phyloP scores from a whole-genome alignment of 2,329 filamentous ascomycete species.

The Ceratocystis variospora region DNA sequence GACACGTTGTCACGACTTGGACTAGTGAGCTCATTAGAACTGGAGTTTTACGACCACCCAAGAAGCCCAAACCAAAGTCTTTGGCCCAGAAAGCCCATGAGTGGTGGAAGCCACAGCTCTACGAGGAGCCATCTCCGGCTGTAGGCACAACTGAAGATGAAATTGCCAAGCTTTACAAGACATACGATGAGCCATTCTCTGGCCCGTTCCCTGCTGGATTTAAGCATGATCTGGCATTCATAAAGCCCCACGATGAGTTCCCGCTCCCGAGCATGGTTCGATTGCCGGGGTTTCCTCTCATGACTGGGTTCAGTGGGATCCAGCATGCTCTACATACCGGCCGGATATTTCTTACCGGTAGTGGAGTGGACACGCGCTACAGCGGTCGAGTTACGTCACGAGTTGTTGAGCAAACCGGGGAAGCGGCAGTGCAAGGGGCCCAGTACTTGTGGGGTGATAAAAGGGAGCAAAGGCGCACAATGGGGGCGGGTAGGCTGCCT shows the following conservation, averaged over 20 bases:
- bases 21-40: constrained; percentile 13
- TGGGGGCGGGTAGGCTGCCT: background rate
- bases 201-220: constrained; percentile 9
- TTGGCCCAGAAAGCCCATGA: background rate
- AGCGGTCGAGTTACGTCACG: background rate
- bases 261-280: background rate
- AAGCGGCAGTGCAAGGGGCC: constrained; percentile 11
- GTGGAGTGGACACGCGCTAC: background rate
- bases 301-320: constrained; percentile 10
- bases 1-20: constrained; percentile 11
- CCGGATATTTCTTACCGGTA: constrained; percentile 9
- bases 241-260: constrained; percentile 1
- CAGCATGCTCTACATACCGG: constrained; percentile 5
- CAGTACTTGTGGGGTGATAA: constrained; percentile 13
- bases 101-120: background rate
- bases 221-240: constrained; percentile 8
- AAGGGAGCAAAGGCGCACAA: constrained; percentile 1
- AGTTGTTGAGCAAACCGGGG: constrained; percentile 1
- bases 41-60: constrained; percentile 4
- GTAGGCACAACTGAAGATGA: background rate
- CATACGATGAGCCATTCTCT: constrained; percentile 6
- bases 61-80: background rate
- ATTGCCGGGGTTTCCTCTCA: background rate
- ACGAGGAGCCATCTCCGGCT: background rate
- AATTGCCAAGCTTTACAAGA: background rate